phyloP scores from a whole-genome alignment of 306 rosid genomes.

The Prunus kanzakura region DNA sequence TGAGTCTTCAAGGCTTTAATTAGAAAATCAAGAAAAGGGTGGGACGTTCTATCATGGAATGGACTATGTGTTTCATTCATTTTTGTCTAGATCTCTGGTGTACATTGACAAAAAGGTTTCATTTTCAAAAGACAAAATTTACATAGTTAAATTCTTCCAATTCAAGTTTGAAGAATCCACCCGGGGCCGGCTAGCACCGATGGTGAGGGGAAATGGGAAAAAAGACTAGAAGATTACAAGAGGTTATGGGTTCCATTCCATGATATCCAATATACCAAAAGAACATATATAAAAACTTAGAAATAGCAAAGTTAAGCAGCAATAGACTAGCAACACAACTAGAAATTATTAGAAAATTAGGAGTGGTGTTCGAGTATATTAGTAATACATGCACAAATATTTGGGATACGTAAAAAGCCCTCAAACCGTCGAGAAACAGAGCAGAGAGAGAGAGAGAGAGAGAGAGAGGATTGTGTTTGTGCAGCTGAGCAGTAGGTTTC shows the following conservation, averaged over 20 bases:
- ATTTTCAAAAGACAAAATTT: background rate
- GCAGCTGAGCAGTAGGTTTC: conserved; percentile 45
- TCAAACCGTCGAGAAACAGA: background rate
- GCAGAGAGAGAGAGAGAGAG: background rate
- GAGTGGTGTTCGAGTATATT: background rate
- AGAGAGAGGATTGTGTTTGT: background rate
- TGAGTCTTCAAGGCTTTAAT: background rate
- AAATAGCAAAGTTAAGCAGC: background rate
- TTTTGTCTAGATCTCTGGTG: background rate
- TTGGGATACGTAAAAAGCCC: background rate
- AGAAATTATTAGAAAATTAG: background rate
- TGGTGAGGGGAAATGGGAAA: background rate
- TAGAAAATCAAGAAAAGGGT: background rate
- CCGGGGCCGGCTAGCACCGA: background rate
- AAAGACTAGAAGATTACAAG: background rate
- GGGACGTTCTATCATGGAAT: background rate
- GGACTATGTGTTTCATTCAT: background rate
- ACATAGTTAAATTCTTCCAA: background rate
- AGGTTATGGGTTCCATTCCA: background rate
- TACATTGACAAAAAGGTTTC: background rate
- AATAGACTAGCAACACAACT: background rate
- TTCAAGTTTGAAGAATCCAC: background rate
- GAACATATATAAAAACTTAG: background rate
- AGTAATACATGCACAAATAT: background rate
- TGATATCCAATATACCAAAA: background rate